Conservation (phyloP, 2,329 filamentous ascomycete species). For the Cadophora luteo-olivacea region DNA sequence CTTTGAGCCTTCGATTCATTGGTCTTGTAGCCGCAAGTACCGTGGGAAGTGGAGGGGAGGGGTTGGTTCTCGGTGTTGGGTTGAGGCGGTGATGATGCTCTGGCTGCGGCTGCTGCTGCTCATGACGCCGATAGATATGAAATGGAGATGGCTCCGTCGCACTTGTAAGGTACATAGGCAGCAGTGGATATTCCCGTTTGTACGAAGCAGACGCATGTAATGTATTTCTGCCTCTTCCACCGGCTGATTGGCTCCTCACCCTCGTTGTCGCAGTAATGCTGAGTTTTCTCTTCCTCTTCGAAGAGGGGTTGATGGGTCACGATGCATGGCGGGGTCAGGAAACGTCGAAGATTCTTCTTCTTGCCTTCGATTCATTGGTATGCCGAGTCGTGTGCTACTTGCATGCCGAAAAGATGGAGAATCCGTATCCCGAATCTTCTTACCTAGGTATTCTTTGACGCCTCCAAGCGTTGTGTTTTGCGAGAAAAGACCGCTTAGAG, state of each 20-base stretch:
- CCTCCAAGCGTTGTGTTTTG: not conserved
- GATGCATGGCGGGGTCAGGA: constrained; percentile 7
- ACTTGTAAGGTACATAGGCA: not conserved
- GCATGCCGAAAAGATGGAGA: constrained; percentile 4
- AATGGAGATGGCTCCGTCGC: not conserved
- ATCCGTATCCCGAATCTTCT: not conserved
- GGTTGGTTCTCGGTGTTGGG: not conserved
- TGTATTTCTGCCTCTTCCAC: not conserved
- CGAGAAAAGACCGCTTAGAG: not conserved
- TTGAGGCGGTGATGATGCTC: constrained; percentile 1
- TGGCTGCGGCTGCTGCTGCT: not conserved
- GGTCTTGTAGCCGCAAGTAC: not conserved
- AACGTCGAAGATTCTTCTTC: constrained; percentile 3
- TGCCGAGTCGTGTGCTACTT: constrained; percentile 4
- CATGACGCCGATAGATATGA: not conserved
- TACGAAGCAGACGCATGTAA: not conserved
- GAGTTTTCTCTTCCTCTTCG: not conserved
- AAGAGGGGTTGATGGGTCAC: not conserved
- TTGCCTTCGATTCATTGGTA: constrained; percentile 3
- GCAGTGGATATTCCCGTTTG: not conserved
- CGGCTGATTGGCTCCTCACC: not conserved
- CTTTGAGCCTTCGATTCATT: constrained; percentile 3
- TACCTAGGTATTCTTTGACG: not conserved
- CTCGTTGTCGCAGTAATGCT: constrained; percentile 4
- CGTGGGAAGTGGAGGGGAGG: no score